These are phyloP conservation scores for Pyrus pyrifolia DNA, from an alignment of 306 rosid genomes.

Conservation along the genomic window DNA sequence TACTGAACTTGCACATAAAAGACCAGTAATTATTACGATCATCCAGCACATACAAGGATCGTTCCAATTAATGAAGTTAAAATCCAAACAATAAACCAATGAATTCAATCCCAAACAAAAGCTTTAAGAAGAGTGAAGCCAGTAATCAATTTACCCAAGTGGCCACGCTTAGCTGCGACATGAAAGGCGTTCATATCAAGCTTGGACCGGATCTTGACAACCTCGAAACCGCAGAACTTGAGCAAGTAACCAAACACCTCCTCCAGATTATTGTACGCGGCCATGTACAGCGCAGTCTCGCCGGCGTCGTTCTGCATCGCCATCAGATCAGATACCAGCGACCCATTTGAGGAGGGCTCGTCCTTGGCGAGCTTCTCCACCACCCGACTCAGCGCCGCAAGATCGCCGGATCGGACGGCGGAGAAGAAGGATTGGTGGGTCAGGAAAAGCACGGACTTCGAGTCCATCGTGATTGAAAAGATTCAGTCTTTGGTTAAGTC, in stretches of 20 bases:
- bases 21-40: neutral
- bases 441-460: constrained; percentile 56
- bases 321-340: constrained; percentile 54
- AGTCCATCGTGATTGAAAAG: constrained; percentile 44
- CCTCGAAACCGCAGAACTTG: constrained; percentile 36
- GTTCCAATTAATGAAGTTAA: neutral
- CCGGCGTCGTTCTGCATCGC: constrained; percentile 77
- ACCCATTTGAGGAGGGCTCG: constrained; percentile 33
- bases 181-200: constrained; percentile 81
- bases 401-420: constrained; percentile 77
- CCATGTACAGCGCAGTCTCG: constrained; percentile 65
- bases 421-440: constrained; percentile 68
- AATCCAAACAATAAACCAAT: neutral
- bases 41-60: neutral
- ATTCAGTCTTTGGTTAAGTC: neutral
- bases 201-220: constrained; percentile 73
- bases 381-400: constrained; percentile 35
- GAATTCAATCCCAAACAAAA: neutral
- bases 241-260: constrained; percentile 61
- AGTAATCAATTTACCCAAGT: constrained; percentile 46
- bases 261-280: constrained; percentile 54
- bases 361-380: constrained; percentile 47
- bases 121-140: neutral
- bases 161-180: constrained; percentile 80
- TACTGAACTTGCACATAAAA: neutral